phyloP scores from a whole-genome alignment of 2,329 filamentous ascomycete species.

The Fusarium euwallaceae region DNA sequence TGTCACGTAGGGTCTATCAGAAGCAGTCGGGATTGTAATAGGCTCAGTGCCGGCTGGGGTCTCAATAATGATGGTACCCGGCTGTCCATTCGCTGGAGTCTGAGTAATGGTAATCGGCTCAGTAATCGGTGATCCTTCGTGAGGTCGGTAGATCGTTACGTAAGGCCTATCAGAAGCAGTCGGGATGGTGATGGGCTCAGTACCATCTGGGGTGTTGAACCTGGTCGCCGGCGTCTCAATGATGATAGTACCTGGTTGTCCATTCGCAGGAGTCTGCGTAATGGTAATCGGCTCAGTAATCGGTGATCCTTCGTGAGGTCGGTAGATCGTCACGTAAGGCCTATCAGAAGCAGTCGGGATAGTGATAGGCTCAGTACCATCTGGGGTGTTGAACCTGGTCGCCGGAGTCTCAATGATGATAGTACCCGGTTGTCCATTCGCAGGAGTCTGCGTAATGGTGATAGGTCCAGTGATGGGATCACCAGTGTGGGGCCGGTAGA shows the following conservation, averaged over 20 bases:
- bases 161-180: too few species aligned
- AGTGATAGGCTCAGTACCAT: too few species aligned
- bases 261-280: constrained; percentile 28
- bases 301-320: not conserved
- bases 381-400: constrained; percentile 1
- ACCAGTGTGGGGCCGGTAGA: constrained; percentile 5
- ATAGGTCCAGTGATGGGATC: constrained; percentile 28
- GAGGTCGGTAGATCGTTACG: too few species aligned
- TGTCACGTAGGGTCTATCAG: constrained; percentile 18
- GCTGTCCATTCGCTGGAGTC: constrained; percentile 29
- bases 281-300: constrained; percentile 35
- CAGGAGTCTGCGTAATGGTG: constrained; percentile 30
- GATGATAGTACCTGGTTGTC: constrained; percentile 34
- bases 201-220: not conserved
- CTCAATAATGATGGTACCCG: constrained; percentile 27
- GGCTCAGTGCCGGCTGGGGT: constrained; percentile 9
- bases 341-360: too few species aligned
- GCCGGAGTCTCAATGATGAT: constrained; percentile 33
- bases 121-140: constrained; percentile 13
- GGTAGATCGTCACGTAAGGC: too few species aligned
- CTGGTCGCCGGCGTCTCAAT: constrained; percentile 24
- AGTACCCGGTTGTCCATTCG: constrained; percentile 34
- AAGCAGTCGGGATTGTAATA: constrained; percentile 23
- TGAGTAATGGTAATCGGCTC: constrained; percentile 34
- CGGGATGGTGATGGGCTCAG: too few species aligned